A percentile compares a stretch with the other conserved stretches of the same genome.
Evolutionary conservation across 768 basidiomycete species (phyloP).

Genomic region (Tulasnella sp.): DNA sequence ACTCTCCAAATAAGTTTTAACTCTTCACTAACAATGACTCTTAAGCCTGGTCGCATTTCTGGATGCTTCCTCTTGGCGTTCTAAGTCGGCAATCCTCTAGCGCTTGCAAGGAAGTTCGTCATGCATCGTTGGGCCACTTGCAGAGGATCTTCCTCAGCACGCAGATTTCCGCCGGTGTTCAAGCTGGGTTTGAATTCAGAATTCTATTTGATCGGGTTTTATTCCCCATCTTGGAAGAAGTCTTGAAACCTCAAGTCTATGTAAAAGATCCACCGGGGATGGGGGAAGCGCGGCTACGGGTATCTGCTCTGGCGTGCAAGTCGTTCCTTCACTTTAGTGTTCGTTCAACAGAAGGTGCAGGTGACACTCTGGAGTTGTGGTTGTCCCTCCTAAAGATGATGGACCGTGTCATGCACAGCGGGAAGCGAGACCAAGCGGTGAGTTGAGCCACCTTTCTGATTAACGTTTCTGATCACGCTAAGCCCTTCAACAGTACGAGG

Average conservation of each 20-base stretch:
- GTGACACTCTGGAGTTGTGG: slow-evolving; percentile 75
- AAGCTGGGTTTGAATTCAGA: slow-evolving; percentile 53
- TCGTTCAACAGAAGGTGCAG: slow-evolving; percentile 54
- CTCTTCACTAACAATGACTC: neutral
- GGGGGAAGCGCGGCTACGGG: slow-evolving; percentile 84
- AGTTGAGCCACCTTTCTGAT: slow-evolving; percentile 35
- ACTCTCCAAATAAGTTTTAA: neutral
- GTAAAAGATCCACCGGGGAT: slow-evolving; percentile 79
- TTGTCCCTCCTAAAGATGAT: slow-evolving; percentile 84
- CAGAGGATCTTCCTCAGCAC: slow-evolving; percentile 83
- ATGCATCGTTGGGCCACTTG: slow-evolving; percentile 70
- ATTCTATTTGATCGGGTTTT: slow-evolving; percentile 85
- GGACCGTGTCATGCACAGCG: slow-evolving; percentile 82
- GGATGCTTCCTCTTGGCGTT: slow-evolving; percentile 67
- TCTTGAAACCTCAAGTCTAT: slow-evolving; percentile 78
- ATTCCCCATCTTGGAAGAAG: slow-evolving; percentile 88
- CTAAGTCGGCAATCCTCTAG: slow-evolving; percentile 80
- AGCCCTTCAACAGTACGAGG: slow-evolving; percentile 67
- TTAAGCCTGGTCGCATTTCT: slow-evolving; percentile 71
- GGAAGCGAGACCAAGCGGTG: slow-evolving; percentile 83
- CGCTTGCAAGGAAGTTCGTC: slow-evolving; percentile 77
- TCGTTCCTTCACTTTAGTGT: slow-evolving; percentile 91
- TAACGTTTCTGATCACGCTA: neutral
- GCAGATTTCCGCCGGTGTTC: slow-evolving; percentile 53
- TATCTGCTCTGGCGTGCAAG: slow-evolving; percentile 88